Evolutionary conservation across 2,329 filamentous ascomycete species (phyloP).

Genomic region (Amesomyces nigricolor): DNA sequence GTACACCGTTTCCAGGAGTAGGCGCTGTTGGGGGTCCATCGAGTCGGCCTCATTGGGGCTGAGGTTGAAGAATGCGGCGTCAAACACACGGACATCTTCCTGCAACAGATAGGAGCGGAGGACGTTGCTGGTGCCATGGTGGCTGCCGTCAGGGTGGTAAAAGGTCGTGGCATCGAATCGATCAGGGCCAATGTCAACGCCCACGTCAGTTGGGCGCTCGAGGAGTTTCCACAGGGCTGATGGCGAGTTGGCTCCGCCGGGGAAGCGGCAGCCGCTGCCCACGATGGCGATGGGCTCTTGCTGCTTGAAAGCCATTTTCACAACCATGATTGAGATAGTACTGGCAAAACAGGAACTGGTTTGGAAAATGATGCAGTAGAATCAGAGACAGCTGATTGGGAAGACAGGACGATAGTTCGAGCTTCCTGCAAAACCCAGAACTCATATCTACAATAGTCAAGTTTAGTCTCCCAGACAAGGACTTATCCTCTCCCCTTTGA

Average conservation of each 20-base stretch:
- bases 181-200: background rate
- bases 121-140: conserved; percentile 14
- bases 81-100: conserved; percentile 13
- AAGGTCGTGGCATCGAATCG: conserved; percentile 14
- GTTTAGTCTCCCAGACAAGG: too few species aligned
- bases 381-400: too few species aligned
- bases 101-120: conserved; percentile 15
- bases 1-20: conserved; percentile 20
- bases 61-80: conserved; percentile 19
- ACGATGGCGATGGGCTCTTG: conserved; percentile 29
- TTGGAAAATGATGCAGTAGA: too few species aligned
- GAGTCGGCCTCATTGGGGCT: conserved; percentile 14
- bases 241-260: conserved; percentile 25
- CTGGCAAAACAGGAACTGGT: too few species aligned
- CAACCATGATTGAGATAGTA: too few species aligned
- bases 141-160: conserved; percentile 13
- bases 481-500: too few species aligned
- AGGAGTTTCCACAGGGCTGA: conserved; percentile 30
- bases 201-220: background rate
- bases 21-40: conserved; percentile 20
- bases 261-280: conserved; percentile 29
- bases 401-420: too few species aligned
- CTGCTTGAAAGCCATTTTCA: too few species aligned
- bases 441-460: too few species aligned
- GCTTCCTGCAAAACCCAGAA: too few species aligned